Evolutionary conservation across 2,329 filamentous ascomycete genomes (phyloP).

Genomic region (Exophiala spinifera): DNA sequence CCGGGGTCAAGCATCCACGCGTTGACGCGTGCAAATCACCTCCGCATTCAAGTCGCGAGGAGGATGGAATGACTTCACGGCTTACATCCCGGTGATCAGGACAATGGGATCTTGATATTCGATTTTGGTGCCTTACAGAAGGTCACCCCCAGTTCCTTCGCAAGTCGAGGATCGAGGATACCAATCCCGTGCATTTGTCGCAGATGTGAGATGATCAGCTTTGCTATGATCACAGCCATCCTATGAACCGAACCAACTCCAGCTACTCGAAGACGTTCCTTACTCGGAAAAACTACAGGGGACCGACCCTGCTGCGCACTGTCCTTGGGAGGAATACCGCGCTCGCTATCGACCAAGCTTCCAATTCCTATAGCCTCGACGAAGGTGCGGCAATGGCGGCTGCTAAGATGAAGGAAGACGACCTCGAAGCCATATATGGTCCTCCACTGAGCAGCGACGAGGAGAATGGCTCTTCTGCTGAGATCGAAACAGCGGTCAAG

Average conservation of each 20-base stretch:
- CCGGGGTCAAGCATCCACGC: too few species aligned
- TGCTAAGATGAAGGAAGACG: slow-evolving; percentile 5
- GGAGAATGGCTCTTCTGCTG: slow-evolving; percentile 31
- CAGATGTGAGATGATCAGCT: background rate
- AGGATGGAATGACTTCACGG: too few species aligned
- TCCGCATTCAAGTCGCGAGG: too few species aligned
- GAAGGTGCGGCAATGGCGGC: slow-evolving; percentile 1
- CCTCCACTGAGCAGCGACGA: slow-evolving; percentile 21
- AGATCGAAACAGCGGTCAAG: slow-evolving; percentile 38
- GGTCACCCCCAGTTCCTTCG: too few species aligned
- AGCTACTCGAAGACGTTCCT: slow-evolving; percentile 23
- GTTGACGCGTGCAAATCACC: too few species aligned
- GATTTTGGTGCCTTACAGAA: too few species aligned
- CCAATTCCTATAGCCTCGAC: background rate
- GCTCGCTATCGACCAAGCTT: background rate
- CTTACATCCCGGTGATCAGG: too few species aligned
- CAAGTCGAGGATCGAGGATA: background rate
- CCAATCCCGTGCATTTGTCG: too few species aligned
- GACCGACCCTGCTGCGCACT: slow-evolving; percentile 9
- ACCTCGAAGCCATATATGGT: slow-evolving; percentile 13
- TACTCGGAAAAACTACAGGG: slow-evolving; percentile 14
- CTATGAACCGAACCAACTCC: slow-evolving; percentile 14
- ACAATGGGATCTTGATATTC: too few species aligned
- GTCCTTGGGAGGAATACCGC: slow-evolving; percentile 11
- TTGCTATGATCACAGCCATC: background rate